Conservation (phyloP, 306 rosid species). For the Vicia faba region DNA sequence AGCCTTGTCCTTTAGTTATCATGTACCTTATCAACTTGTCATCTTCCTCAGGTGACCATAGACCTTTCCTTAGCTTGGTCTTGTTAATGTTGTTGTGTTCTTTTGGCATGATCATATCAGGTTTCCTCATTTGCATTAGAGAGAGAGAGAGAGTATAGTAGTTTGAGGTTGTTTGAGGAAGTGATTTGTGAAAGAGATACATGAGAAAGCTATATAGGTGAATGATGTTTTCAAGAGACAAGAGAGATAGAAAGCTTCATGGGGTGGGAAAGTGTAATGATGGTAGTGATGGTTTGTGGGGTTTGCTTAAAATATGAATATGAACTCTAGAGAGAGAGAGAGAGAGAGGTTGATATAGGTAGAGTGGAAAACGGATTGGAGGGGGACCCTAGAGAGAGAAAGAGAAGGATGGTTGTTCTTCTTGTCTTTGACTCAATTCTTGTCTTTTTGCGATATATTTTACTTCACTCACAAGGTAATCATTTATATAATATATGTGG, state of each 20-base stretch:
- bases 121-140: conserved; percentile 48
- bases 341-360: conserved; percentile 71
- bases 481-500: conserved; percentile 39
- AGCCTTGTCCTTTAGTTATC: conserved; percentile 90
- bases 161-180: conserved; percentile 20
- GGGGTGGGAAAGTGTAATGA: conserved; percentile 60
- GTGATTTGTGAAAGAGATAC: conserved; percentile 47
- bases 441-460: conserved; percentile 54
- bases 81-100: conserved; percentile 36
- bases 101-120: conserved; percentile 37
- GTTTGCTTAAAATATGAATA: conserved; percentile 81
- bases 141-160: background rate
- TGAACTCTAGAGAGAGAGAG: conserved; percentile 27
- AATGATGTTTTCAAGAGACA: conserved; percentile 35
- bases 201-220: conserved; percentile 50
- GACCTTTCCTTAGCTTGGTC: conserved; percentile 68
- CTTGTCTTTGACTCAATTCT: conserved; percentile 82
- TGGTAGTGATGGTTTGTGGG: conserved; percentile 59
- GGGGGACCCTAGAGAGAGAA: conserved; percentile 86
- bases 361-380: conserved; percentile 99
- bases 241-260: conserved; percentile 61
- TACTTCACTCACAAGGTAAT: conserved; percentile 99
- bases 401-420: conserved; percentile 55
- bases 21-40: conserved; percentile 86
- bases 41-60: conserved; percentile 98